phyloP scores from a whole-genome alignment of 768 basidiomycete genomes.

The Nidularia pulvinata region DNA sequence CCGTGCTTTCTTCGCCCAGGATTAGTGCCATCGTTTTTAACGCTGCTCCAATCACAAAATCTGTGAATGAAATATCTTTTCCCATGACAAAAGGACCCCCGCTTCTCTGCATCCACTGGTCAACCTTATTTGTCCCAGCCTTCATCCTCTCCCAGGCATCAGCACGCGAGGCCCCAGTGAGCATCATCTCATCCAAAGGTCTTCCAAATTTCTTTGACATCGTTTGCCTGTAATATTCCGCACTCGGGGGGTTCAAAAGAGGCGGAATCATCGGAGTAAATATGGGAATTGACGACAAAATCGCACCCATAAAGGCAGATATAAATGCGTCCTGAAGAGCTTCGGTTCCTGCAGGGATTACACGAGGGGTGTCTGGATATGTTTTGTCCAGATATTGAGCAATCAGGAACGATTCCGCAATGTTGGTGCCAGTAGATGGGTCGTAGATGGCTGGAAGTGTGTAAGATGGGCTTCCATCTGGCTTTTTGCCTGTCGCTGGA shows the following conservation, averaged over 20 bases:
- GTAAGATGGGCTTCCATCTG: conserved; percentile 30
- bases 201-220: conserved; percentile 2
- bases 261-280: conserved; percentile 10
- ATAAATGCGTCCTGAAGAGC: conserved; percentile 38
- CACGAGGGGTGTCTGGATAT: conserved; percentile 39
- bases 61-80: conserved; percentile 30
- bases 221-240: conserved; percentile 29
- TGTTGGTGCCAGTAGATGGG: conserved; percentile 27
- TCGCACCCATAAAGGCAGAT: conserved; percentile 7
- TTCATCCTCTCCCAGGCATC: conserved; percentile 34
- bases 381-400: conserved; percentile 48
- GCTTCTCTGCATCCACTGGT: conserved; percentile 22
- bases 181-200: conserved; percentile 30
- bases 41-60: conserved; percentile 30
- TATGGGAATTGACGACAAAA: conserved; percentile 11
- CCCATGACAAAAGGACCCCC: conserved; percentile 34
- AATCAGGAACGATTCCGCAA: conserved; percentile 44
- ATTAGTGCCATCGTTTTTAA: conserved; percentile 24
- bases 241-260: conserved; percentile 15
- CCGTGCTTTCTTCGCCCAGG: conserved; percentile 30
- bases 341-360: conserved; percentile 26
- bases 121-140: conserved; percentile 21
- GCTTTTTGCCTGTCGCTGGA: conserved; percentile 22
- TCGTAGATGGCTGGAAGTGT: conserved; percentile 53
- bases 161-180: conserved; percentile 22